Base-by-base conservation (phyloP, 2,329 filamentous ascomycete species). In the Thielaviopsis musarum region DNA sequence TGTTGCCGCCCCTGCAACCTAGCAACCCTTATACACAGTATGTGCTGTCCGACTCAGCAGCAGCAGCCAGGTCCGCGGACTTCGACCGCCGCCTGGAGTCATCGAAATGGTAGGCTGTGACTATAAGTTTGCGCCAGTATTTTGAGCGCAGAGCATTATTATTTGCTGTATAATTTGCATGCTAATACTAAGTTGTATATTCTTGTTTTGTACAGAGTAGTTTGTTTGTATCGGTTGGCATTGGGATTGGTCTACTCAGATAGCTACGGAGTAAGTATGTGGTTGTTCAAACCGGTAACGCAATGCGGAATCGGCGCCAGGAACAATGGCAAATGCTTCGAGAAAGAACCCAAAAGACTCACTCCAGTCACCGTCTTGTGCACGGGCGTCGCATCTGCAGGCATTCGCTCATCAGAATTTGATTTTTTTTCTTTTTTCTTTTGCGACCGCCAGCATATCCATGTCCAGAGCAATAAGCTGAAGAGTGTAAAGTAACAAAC, bases 71-170 rank as follows among this genome's bases (percentile, higher is more conserved):
- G 52, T 38, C 30, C 41, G 53, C 59, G 59, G 59, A 58, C 59
- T 61, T 61, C 49, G 51, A 54, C 59, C 55, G 52, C 59, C 59
- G 59, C 53, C 41, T 45, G 51, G 59, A 61, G 59, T 58, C 59
- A 61, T 61, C 6, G 30, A 34, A 34, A 34, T 34, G 30, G 30
- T 34, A 61, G 12, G 49, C 5, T 34, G 26, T 45, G 57, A 58
- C 57, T 45, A 19, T 56, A 19, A 45, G 38, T n/a, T 10, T 45
- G 38, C 15, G 2, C 30, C 30, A 12, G 30, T 15, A 5, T 45
- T 38, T 26, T 26, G 3, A 26, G 24, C 3, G 24, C 24, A 34
- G 7, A 34, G 10, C 30, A 34, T 2, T 34, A 7, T 26, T 34
- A 34, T 34, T 34, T 5, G 30, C 10, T 5, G 30, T 5, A 34